These are phyloP conservation scores for Rubus idaeus DNA, from an alignment of 306 rosid genomes.

Conservation along the genomic window DNA sequence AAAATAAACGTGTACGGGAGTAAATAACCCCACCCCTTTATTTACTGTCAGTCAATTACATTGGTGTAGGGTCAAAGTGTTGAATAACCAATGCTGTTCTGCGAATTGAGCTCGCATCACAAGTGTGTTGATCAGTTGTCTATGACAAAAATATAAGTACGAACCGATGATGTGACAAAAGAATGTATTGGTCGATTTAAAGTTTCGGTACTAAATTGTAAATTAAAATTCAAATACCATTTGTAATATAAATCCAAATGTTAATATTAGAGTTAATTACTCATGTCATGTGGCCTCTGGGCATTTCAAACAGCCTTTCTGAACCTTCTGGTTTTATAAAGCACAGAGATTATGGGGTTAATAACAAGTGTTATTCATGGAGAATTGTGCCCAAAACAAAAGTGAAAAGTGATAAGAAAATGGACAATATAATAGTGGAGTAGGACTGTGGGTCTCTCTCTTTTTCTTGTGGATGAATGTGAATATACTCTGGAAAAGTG, in stretches of 20 bases:
- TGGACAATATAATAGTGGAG: neutral
- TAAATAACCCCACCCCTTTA: constrained; percentile 1
- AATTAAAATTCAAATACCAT: neutral
- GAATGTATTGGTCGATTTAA: too few species aligned
- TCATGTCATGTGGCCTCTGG: neutral
- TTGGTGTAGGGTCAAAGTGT: neutral
- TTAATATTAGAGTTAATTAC: neutral
- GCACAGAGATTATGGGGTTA: neutral
- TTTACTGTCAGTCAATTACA: neutral
- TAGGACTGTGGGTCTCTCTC: neutral
- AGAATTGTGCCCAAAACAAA: neutral
- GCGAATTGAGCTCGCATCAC: neutral
- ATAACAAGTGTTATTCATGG: neutral
- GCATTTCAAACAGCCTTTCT: neutral
- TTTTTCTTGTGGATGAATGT: neutral
- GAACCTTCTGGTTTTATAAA: neutral
- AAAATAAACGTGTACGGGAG: neutral
- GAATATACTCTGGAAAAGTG: neutral
- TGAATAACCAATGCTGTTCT: neutral
- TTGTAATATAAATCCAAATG: neutral
- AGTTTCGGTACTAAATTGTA: neutral
- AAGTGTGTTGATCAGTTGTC: too few species aligned
- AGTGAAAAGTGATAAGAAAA: neutral
- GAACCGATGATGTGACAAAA: neutral
- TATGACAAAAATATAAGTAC: neutral